These are phyloP conservation scores for Pythium oligandrum DNA, from an alignment of 352 stramenopile genomes.

Conservation along the genomic window DNA sequence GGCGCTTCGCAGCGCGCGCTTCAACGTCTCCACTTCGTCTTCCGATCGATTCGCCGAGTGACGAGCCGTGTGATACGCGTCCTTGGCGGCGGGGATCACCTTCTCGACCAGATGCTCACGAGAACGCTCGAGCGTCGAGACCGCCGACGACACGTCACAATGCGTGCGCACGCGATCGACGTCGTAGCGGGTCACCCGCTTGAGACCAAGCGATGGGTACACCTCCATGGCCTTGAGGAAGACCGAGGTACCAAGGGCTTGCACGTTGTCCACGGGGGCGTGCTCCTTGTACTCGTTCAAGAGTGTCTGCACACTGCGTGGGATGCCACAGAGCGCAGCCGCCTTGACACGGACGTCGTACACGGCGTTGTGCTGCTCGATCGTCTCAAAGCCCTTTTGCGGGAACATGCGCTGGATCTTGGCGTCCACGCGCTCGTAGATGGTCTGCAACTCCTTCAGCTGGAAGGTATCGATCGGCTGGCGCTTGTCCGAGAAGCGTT, in stretches of 20 bases:
- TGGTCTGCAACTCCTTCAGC: slow-evolving; percentile 45
- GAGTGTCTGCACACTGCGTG: slow-evolving; percentile 33
- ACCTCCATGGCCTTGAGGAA: slow-evolving; percentile 21
- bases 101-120: slow-evolving; percentile 5
- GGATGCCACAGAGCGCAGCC: slow-evolving; percentile 46
- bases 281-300: slow-evolving; percentile 57
- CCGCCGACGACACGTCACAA: slow-evolving; percentile 1
- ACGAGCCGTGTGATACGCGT: neutral
- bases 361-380: slow-evolving; percentile 43
- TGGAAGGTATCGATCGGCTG: slow-evolving; percentile 29
- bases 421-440: slow-evolving; percentile 54
- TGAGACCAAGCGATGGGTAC: slow-evolving; percentile 15
- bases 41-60: neutral
- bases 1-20: slow-evolving; percentile 26
- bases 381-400: slow-evolving; percentile 25
- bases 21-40: neutral
- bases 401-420: slow-evolving; percentile 53
- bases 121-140: slow-evolving; percentile 8
- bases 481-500: slow-evolving; percentile 46
- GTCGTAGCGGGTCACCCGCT: slow-evolving; percentile 4
- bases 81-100: slow-evolving; percentile 8
- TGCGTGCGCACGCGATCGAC: slow-evolving; percentile 6
- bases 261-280: slow-evolving; percentile 7
- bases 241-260: slow-evolving; percentile 8
- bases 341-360: slow-evolving; percentile 62